Conservation (phyloP, 768 basidiomycete genomes). For the Boletus fagicola region DNA sequence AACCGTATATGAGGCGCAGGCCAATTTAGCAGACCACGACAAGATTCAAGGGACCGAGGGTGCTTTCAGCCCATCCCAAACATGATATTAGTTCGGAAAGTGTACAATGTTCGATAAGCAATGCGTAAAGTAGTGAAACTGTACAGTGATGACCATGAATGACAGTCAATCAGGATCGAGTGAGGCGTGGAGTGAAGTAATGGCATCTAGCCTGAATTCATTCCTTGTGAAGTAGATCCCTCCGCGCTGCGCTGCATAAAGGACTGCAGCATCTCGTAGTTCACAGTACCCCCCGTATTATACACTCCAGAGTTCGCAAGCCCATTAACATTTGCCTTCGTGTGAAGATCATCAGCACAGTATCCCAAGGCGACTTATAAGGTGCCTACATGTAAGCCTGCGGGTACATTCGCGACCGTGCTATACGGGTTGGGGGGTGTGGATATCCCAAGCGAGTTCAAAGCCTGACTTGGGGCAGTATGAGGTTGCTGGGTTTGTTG, state of each 20-base stretch:
- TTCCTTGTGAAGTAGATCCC: slow-evolving; percentile 25
- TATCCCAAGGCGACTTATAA: neutral
- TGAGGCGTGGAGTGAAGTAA: neutral
- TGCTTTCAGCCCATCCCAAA: slow-evolving; percentile 48
- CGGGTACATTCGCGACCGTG: slow-evolving; percentile 10
- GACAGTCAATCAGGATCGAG: neutral
- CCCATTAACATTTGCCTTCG: slow-evolving; percentile 13
- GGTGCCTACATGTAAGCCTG: slow-evolving; percentile 20
- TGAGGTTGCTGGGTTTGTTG: slow-evolving; percentile 23
- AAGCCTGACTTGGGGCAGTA: slow-evolving; percentile 10
- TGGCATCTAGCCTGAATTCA: slow-evolving; percentile 15
- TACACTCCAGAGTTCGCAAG: slow-evolving; percentile 23
- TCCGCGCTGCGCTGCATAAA: slow-evolving; percentile 43
- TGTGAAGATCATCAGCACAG: neutral
- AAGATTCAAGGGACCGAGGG: slow-evolving; percentile 82
- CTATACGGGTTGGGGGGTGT: slow-evolving; percentile 7
- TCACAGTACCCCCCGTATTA: slow-evolving; percentile 28
- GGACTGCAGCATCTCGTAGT: slow-evolving; percentile 45
- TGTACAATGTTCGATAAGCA: slow-evolving; percentile 5
- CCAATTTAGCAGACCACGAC: slow-evolving; percentile 84
- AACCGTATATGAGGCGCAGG: slow-evolving; percentile 84
- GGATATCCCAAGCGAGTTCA: slow-evolving; percentile 17
- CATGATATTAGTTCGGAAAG: neutral
- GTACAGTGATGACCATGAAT: slow-evolving; percentile 1
- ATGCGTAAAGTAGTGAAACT: slow-evolving; percentile 12